A percentile compares a stretch with the other conserved stretches of the same genome.
Evolutionary conservation across 2,329 filamentous ascomycete genomes (phyloP).

Genomic region (Cytospora paraplurivora): DNA sequence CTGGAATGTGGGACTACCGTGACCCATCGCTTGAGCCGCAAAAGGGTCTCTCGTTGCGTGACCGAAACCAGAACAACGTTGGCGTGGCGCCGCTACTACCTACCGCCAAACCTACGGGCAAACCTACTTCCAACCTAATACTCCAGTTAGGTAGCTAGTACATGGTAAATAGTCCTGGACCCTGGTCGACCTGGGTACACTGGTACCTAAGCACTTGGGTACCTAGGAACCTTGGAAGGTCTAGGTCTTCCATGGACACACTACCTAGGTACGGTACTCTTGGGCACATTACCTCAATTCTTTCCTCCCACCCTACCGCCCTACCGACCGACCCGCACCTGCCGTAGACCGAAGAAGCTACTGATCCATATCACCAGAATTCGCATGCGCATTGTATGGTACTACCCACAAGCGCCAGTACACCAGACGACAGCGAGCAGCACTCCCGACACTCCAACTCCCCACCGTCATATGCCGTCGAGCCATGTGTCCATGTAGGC

Average conservation of each 20-base stretch:
- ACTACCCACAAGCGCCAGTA: not conserved
- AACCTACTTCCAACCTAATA: not conserved
- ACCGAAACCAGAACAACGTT: not conserved
- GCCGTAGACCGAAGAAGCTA: conserved; percentile 2
- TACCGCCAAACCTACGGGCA: not conserved
- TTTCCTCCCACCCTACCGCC: not conserved
- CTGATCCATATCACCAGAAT: conserved; percentile 1
- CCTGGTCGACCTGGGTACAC: not conserved
- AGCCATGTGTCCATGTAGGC: conserved; percentile 28
- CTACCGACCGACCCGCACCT: conserved; percentile 2
- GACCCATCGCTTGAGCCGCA: not conserved
- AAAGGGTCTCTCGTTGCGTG: not conserved
- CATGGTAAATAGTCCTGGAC: not conserved
- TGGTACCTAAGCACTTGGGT: not conserved
- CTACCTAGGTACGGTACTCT: not conserved
- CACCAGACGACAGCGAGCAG: not conserved
- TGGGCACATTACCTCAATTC: not conserved
- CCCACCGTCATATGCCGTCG: not conserved
- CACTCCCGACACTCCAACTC: not conserved
- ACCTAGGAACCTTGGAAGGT: not conserved
- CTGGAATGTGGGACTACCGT: not conserved
- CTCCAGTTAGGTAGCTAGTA: not conserved
- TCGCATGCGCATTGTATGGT: not conserved
- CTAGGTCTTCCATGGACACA: not conserved
- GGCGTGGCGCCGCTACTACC: not conserved